These are phyloP conservation scores for Fusarium xyrophilum DNA, from an alignment of 2,329 filamentous ascomycete genomes.

Conservation along the genomic window DNA sequence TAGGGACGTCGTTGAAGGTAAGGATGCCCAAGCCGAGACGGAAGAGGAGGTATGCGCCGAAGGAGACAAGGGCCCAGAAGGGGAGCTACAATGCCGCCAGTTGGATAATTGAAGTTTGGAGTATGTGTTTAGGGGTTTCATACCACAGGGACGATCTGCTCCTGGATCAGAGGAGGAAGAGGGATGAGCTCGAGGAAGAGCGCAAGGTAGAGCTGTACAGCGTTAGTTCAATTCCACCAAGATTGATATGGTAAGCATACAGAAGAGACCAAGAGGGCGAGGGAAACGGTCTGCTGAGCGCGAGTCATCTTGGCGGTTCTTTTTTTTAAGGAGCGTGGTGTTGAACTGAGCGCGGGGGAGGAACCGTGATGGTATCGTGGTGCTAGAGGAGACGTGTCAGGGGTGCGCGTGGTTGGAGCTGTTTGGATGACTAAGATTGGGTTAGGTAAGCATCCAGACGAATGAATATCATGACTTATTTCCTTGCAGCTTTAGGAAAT, in stretches of 20 bases:
- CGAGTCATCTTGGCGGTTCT: conserved; percentile 76
- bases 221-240: conserved; percentile 15
- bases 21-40: conserved; percentile 91
- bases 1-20: conserved; percentile 95
- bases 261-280: conserved; percentile 85
- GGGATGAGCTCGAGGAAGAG: conserved; percentile 85
- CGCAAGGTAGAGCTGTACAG: conserved; percentile 81
- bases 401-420: conserved; percentile 26
- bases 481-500: too few species aligned
- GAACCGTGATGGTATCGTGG: conserved; percentile 19
- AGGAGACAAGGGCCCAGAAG: conserved; percentile 88
- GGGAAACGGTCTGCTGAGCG: conserved; percentile 89
- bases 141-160: conserved; percentile 89
- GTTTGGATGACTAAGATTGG: conserved; percentile 26
- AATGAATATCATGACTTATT: too few species aligned
- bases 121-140: neutral
- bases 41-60: conserved; percentile 90
- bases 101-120: neutral
- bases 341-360: neutral
- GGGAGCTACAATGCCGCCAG: conserved; percentile 68
- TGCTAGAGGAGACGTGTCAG: conserved; percentile 43
- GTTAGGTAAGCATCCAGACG: neutral
- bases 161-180: conserved; percentile 77
- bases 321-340: conserved; percentile 11
- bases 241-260: conserved; percentile 58